Percentiles rank a stretch among this genome's conserved stretches.
Conservation (phyloP, 2,329 filamentous ascomycete species). For the Botrytis tulipae region DNA sequence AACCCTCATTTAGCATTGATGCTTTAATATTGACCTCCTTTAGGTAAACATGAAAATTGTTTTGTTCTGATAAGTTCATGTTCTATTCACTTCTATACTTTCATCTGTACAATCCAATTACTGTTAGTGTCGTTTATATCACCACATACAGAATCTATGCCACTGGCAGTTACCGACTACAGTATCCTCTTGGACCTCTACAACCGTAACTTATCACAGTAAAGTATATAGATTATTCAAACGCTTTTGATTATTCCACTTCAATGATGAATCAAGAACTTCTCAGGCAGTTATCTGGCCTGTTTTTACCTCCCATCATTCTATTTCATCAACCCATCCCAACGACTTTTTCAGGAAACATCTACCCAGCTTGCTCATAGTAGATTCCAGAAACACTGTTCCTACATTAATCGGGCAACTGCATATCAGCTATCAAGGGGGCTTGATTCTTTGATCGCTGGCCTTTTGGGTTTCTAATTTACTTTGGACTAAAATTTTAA, state of each 20-base stretch:
- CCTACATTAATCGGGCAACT: background rate
- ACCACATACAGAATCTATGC: background rate
- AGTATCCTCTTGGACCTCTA: background rate
- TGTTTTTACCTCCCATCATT: background rate
- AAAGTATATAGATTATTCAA: background rate
- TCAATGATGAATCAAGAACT: background rate
- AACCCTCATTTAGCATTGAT: background rate
- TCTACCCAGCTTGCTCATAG: background rate
- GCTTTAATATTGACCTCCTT: background rate
- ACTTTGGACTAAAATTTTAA: background rate
- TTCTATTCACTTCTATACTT: conserved; percentile 7
- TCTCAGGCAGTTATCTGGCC: background rate
- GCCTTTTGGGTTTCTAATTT: background rate
- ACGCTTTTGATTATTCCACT: background rate
- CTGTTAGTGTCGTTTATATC: background rate
- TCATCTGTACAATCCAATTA: background rate
- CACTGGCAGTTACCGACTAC: background rate
- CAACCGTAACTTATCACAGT: background rate
- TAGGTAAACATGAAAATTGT: background rate
- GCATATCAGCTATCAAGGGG: background rate
- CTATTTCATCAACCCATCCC: background rate
- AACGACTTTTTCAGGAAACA: background rate
- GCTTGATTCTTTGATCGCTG: background rate
- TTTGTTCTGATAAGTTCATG: background rate
- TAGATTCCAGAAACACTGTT: background rate